Conservation (phyloP, 441 rosid genomes). For the Theobroma grandiflorum region DNA sequence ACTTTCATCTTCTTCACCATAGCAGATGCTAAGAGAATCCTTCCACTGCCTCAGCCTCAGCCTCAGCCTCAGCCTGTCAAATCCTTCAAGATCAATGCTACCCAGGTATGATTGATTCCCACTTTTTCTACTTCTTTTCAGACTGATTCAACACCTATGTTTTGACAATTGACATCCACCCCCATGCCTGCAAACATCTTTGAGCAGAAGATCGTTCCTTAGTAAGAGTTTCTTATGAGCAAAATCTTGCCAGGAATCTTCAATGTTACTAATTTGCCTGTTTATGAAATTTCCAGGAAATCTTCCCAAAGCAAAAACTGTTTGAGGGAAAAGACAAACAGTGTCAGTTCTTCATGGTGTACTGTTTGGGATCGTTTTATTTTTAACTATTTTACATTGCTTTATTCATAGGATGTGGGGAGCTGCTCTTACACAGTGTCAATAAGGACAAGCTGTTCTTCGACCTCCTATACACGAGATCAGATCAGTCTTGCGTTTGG, state of each 20-base stretch:
- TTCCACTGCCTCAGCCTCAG: constrained; percentile 14
- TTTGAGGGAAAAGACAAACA: neutral
- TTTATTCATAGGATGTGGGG: constrained; percentile 25
- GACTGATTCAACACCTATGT: neutral
- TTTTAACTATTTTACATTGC: neutral
- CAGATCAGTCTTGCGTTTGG: constrained; percentile 78
- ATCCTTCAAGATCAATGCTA: constrained; percentile 22
- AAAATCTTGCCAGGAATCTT: neutral
- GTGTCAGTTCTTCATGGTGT: neutral
- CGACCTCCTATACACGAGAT: constrained; percentile 60
- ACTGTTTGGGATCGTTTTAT: neutral
- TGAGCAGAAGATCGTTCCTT: neutral
- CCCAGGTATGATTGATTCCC: constrained; percentile 16
- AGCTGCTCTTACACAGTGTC: constrained; percentile 67
- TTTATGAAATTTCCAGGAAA: constrained; percentile 19
- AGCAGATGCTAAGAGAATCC: constrained; percentile 13
- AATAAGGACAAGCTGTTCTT: constrained; percentile 70
- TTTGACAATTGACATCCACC: neutral
- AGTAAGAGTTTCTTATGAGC: neutral
- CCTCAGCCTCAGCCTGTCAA: constrained; percentile 4
- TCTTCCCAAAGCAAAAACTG: neutral
- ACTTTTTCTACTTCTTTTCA: neutral
- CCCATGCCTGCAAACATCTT: neutral
- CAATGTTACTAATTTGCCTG: neutral
- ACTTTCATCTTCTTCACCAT: constrained; percentile 12